Percentiles rank a stretch among this genome's conserved stretches.
Conservation (phyloP, 2,329 filamentous ascomycete genomes). For the Cercospora nicotianae region DNA sequence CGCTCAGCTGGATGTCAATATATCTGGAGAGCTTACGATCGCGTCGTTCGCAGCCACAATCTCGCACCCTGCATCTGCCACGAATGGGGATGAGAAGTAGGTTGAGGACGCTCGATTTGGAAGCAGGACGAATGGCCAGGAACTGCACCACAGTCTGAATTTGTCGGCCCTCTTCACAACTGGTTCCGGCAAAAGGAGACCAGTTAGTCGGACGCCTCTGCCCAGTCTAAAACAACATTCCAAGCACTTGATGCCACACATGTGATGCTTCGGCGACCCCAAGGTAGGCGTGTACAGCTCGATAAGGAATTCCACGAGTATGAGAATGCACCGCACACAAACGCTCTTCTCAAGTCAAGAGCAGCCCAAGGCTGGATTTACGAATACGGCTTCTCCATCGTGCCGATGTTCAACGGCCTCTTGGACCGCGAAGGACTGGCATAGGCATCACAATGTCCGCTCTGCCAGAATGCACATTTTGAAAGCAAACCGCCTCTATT, state of each 20-base stretch:
- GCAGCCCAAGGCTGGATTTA: neutral
- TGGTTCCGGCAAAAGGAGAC: neutral
- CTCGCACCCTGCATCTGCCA: neutral
- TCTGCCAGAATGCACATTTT: no score
- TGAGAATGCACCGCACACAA: neutral
- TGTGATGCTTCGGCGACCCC: neutral
- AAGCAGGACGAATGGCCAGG: neutral
- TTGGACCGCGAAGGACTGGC: neutral
- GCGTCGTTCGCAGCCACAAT: neutral
- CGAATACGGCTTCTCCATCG: neutral
- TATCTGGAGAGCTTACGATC: no score
- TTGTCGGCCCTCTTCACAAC: neutral
- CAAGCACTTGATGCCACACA: neutral
- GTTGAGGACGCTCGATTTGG: neutral
- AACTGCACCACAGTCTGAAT: neutral
- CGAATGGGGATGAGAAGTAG: neutral
- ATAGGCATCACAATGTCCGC: no score
- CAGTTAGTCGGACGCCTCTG: neutral
- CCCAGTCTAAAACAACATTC: neutral
- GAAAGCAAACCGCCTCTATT: no score
- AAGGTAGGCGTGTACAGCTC: neutral
- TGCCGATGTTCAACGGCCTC: neutral
- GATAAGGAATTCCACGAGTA: neutral
- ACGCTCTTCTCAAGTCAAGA: neutral
- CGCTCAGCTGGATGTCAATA: neutral